A percentile compares a stretch with the other conserved stretches of the same genome.
phyloP scores from a whole-genome alignment of 2,329 filamentous ascomycete genomes.

The Pseudogymnoascus pannorum region DNA sequence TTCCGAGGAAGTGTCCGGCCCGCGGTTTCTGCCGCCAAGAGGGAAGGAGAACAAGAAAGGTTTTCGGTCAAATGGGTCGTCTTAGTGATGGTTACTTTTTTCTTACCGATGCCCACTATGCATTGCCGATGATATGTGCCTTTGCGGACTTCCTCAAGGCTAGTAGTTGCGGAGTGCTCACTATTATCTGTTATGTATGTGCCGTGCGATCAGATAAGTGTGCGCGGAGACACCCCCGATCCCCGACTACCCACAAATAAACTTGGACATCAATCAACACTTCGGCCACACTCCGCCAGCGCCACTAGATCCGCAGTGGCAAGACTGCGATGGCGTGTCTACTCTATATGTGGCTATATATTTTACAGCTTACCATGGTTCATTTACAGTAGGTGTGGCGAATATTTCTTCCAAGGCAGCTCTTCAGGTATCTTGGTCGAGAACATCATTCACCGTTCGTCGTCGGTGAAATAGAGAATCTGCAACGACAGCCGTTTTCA shows the following conservation, averaged over 20 bases:
- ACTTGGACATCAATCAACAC: neutral
- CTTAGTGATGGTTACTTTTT: neutral
- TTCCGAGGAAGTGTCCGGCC: neutral
- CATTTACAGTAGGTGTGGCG: neutral
- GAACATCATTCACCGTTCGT: neutral
- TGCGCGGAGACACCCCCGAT: neutral
- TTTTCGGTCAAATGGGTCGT: neutral
- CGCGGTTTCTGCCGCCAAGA: neutral
- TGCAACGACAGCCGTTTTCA: neutral
- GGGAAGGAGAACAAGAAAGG: neutral
- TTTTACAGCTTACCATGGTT: conserved; percentile 9
- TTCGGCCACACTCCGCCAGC: neutral
- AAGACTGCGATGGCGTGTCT: neutral
- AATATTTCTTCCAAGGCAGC: neutral
- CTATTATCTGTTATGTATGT: neutral
- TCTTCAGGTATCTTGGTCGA: neutral
- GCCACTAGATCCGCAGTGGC: neutral
- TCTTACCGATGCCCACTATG: neutral
- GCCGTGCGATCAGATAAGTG: neutral
- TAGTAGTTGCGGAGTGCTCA: neutral
- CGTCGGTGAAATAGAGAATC: neutral
- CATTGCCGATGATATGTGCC: neutral
- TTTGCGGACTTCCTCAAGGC: neutral
- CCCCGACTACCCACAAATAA: neutral
- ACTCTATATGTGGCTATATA: neutral